Evolutionary conservation across 768 basidiomycete genomes (phyloP).

Genomic region (Serendipita indica): DNA sequence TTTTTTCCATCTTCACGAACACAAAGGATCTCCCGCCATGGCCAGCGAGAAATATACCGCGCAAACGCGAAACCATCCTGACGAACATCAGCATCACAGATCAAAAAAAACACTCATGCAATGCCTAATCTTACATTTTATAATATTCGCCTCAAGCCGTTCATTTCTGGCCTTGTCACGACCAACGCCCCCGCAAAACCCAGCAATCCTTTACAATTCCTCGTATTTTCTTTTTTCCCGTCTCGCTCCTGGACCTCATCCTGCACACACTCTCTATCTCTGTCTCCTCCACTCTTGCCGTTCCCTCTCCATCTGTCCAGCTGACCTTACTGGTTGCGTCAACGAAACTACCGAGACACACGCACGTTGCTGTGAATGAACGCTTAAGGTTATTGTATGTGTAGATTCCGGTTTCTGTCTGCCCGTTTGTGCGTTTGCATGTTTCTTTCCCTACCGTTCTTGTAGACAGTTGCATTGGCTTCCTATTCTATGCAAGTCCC

Average conservation of each 20-base stretch:
- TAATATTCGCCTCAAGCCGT: not conserved
- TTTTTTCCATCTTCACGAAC: too few species aligned
- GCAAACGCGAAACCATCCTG: too few species aligned
- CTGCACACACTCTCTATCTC: not conserved
- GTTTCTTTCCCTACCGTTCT: not conserved
- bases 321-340: too few species aligned
- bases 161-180: not conserved
- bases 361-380: too few species aligned
- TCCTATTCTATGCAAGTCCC: not conserved
- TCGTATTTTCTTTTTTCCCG: not conserved
- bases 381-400: not conserved
- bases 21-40: too few species aligned
- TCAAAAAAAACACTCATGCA: too few species aligned
- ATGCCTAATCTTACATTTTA: too few species aligned
- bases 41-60: too few species aligned
- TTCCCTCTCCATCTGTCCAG: not conserved
- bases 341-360: not conserved
- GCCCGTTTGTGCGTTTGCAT: too few species aligned
- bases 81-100: too few species aligned
- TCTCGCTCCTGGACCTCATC: not conserved
- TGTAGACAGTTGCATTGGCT: not conserved
- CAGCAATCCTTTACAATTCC: not conserved
- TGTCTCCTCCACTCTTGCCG: not conserved
- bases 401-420: not conserved
- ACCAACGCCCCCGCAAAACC: too few species aligned